Evolutionary conservation across 2,329 filamentous ascomycete species (phyloP).

Genomic region (Bipolaris zeicola): DNA sequence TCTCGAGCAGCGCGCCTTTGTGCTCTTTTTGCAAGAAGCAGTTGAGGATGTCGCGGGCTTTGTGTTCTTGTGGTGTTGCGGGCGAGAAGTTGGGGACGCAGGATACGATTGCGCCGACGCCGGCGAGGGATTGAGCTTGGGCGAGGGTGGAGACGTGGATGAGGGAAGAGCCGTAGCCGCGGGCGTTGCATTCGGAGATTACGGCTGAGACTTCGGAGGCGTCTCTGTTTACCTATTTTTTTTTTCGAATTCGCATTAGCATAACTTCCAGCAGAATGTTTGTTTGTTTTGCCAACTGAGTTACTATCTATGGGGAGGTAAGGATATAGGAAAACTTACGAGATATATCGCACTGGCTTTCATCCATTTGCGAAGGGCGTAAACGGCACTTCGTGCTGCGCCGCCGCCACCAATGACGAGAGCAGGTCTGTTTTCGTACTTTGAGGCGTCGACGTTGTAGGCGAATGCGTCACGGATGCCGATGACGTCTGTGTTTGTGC

Average conservation of each 20-base stretch:
- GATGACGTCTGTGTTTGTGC: slow-evolving; percentile 81
- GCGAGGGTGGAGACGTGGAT: slow-evolving; percentile 65
- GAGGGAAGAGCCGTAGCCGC: slow-evolving; percentile 65
- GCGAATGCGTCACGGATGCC: slow-evolving; percentile 76
- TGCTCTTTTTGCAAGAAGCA: slow-evolving; percentile 55
- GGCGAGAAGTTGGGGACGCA: slow-evolving; percentile 81
- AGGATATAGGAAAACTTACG: slow-evolving; percentile 34
- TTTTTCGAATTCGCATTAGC: not conserved
- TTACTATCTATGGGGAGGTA: too few relatives aligned
- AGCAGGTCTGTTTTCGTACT: slow-evolving; percentile 65
- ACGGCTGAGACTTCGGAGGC: slow-evolving; percentile 69
- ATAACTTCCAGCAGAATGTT: too few relatives aligned
- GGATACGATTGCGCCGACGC: slow-evolving; percentile 70
- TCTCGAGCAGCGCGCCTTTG: slow-evolving; percentile 75
- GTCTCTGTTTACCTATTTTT: slow-evolving; percentile 67
- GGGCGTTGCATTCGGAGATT: slow-evolving; percentile 64
- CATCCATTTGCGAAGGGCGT: slow-evolving; percentile 74
- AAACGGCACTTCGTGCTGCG: slow-evolving; percentile 77
- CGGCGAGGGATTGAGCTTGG: slow-evolving; percentile 64
- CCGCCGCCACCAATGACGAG: slow-evolving; percentile 80
- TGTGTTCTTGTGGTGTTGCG: slow-evolving; percentile 64
- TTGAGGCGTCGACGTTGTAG: slow-evolving; percentile 52
- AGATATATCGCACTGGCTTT: slow-evolving; percentile 72
- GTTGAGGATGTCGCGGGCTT: slow-evolving; percentile 63
- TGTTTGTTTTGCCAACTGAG: too few relatives aligned